phyloP scores from a whole-genome alignment of 2,329 filamentous ascomycete genomes.

The Monosporascus sp. region DNA sequence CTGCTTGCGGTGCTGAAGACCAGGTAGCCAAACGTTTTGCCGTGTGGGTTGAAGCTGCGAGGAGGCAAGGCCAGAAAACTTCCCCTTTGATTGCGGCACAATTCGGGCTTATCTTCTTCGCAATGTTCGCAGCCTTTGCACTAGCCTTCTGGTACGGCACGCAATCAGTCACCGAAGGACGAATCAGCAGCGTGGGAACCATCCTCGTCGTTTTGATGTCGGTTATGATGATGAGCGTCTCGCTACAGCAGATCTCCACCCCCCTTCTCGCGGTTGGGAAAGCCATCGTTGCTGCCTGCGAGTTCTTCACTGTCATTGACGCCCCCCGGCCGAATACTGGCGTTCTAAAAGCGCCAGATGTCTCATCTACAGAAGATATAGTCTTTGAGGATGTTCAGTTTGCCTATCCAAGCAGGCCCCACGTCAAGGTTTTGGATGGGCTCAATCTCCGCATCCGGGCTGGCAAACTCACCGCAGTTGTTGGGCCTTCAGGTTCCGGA shows the following conservation, averaged over 20 bases:
- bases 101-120: slow-evolving; percentile 52
- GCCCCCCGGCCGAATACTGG: slow-evolving; percentile 37
- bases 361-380: slow-evolving; percentile 48
- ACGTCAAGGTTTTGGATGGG: slow-evolving; percentile 58
- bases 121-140: slow-evolving; percentile 46
- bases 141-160: slow-evolving; percentile 61
- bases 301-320: slow-evolving; percentile 53
- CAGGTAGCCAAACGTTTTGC: slow-evolving; percentile 49
- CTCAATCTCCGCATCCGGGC: slow-evolving; percentile 54
- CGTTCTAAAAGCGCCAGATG: slow-evolving; percentile 42
- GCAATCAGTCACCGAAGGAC: slow-evolving; percentile 41
- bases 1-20: slow-evolving; percentile 56
- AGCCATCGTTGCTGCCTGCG: slow-evolving; percentile 51
- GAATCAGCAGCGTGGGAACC: slow-evolving; percentile 44
- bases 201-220: slow-evolving; percentile 55
- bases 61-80: slow-evolving; percentile 41
- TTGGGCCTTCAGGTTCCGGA: slow-evolving; percentile 67
- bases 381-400: slow-evolving; percentile 63
- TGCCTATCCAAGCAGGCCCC: slow-evolving; percentile 63
- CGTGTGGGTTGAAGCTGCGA: slow-evolving; percentile 50
- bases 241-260: slow-evolving; percentile 51
- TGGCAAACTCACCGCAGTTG: slow-evolving; percentile 67
- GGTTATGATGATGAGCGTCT: slow-evolving; percentile 53
- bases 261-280: slow-evolving; percentile 55
- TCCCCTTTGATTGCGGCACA: slow-evolving; percentile 48